These are phyloP conservation scores for Ogataea ganodermae DNA, from an alignment of 805 yeast genomes.

Conservation along the genomic window DNA sequence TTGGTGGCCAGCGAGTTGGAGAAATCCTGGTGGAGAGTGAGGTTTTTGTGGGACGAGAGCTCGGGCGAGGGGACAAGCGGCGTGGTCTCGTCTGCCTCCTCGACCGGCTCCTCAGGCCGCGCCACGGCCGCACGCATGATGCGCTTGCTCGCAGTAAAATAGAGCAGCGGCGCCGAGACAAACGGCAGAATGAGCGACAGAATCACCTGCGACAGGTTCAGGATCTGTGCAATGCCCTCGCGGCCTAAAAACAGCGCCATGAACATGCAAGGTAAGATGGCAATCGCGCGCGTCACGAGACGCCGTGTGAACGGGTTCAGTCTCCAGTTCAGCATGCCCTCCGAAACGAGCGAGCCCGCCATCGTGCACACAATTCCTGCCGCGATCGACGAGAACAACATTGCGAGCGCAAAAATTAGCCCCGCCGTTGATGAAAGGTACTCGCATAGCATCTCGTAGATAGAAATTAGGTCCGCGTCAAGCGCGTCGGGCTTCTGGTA, in stretches of 20 bases:
- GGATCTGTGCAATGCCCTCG: constrained; percentile 66
- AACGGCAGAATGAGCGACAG: constrained; percentile 82
- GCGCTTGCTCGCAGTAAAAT: constrained; percentile 68
- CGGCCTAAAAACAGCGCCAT: constrained; percentile 74
- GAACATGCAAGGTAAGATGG: constrained; percentile 78
- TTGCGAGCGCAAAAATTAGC: constrained; percentile 79
- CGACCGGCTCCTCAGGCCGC: background rate
- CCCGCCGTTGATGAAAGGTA: constrained; percentile 78
- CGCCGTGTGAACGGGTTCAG: constrained; percentile 80
- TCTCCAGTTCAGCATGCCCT: constrained; percentile 86
- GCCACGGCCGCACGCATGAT: constrained; percentile 62
- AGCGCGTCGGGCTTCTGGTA: constrained; percentile 67
- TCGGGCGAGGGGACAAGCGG: too few species aligned
- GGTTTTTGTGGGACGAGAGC: too few species aligned
- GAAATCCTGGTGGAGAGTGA: constrained; percentile 44
- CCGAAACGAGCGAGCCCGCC: constrained; percentile 90
- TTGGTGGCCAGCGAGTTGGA: constrained; percentile 65
- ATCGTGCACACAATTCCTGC: constrained; percentile 94
- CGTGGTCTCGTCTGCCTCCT: constrained; percentile 4
- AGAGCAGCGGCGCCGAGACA: constrained; percentile 80
- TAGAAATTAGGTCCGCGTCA: constrained; percentile 82
- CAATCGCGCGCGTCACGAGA: constrained; percentile 71
- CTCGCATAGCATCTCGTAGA: constrained; percentile 61
- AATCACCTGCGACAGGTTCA: constrained; percentile 85
- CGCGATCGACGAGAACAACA: constrained; percentile 82